Evolutionary conservation across 2,329 filamentous ascomycete species (phyloP).

Genomic region (Zymoseptoria passerinii): DNA sequence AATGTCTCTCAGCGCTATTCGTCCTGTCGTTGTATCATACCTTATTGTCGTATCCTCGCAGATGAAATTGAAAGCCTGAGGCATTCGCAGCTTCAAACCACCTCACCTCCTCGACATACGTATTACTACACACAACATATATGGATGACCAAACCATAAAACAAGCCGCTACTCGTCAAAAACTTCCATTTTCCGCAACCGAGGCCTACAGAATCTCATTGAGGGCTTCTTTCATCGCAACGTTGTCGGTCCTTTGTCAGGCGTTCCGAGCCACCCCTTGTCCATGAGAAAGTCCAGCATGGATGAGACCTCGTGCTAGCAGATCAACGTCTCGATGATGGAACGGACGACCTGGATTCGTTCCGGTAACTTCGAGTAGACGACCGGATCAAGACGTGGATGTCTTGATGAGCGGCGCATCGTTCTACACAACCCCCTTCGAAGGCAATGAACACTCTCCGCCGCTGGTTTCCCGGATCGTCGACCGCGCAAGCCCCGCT

Average conservation of each 20-base stretch:
- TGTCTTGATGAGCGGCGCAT: not conserved
- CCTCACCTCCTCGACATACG: too few species aligned
- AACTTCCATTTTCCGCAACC: not conserved
- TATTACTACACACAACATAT: not conserved
- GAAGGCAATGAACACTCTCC: slow-evolving; percentile 9
- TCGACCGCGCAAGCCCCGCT: not conserved
- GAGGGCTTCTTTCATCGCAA: not conserved
- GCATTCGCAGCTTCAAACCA: too few species aligned
- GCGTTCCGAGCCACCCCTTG: not conserved
- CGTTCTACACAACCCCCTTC: not conserved
- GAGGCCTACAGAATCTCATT: not conserved
- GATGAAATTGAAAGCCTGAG: not conserved
- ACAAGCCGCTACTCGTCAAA: not conserved
- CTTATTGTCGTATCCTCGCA: not conserved
- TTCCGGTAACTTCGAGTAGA: not conserved
- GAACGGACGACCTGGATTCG: not conserved
- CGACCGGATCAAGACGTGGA: not conserved
- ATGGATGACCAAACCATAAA: not conserved
- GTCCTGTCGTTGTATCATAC: not conserved
- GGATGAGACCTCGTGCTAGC: not conserved
- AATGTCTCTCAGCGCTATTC: not conserved
- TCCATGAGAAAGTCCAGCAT: not conserved
- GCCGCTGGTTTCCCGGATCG: slow-evolving; percentile 1
- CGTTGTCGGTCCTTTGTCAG: not conserved
- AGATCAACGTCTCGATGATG: not conserved